phyloP scores from a whole-genome alignment of 179 eudicot species.

The Kewa caespitosa region DNA sequence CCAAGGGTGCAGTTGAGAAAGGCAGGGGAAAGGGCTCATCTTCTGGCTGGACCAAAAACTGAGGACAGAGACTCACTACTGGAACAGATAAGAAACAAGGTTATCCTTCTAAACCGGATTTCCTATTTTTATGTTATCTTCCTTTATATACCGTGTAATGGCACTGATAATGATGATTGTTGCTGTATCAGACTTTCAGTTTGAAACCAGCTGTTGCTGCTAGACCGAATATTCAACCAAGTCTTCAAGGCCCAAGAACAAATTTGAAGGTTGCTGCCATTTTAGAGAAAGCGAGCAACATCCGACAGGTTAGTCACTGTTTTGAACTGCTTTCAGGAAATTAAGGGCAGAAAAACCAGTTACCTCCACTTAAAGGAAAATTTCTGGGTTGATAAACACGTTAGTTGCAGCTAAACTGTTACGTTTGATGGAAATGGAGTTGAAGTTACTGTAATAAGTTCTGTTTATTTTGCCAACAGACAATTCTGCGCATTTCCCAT shows the following conservation, averaged over 20 bases:
- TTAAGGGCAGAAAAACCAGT: too few species aligned
- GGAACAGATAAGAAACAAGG: constrained; percentile 90
- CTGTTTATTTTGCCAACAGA: too few species aligned
- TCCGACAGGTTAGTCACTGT: constrained; percentile 70
- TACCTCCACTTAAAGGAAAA: not conserved
- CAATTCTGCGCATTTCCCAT: too few species aligned
- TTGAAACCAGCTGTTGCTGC: constrained; percentile 69
- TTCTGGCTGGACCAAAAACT: constrained; percentile 35
- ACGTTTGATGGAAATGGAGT: too few species aligned
- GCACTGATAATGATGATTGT: constrained; percentile 21
- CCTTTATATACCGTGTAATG: not conserved
- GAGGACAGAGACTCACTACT: constrained; percentile 75
- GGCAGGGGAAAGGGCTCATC: constrained; percentile 38
- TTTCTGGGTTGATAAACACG: too few species aligned
- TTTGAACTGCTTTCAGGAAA: too few species aligned
- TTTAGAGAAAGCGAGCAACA: constrained; percentile 90
- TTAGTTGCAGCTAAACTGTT: too few species aligned
- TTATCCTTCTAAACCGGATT: constrained; percentile 16
- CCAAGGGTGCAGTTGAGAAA: constrained; percentile 33
- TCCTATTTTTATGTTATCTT: not conserved
- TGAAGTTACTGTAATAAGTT: too few species aligned
- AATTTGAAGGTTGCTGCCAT: constrained; percentile 93
- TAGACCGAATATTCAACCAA: constrained; percentile 75
- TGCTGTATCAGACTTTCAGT: constrained; percentile 67
- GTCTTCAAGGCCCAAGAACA: constrained; percentile 87